Conservation (phyloP, 805 yeast species). For the Wickerhamiella occidentalis region DNA sequence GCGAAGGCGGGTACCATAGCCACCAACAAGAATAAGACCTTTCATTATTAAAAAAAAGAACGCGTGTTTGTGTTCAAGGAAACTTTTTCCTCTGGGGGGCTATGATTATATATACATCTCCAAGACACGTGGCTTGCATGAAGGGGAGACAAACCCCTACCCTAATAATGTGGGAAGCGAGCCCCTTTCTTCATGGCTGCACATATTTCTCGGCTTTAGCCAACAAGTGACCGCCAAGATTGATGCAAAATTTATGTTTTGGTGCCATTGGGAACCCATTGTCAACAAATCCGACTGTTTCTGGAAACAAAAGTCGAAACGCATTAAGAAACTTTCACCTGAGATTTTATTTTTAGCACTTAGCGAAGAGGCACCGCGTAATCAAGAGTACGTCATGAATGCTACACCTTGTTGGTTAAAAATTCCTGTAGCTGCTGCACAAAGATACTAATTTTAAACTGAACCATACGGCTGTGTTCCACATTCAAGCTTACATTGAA, state of each 20-base stretch:
- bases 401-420: background rate
- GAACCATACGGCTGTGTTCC: background rate
- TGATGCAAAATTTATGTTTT: background rate
- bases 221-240: background rate
- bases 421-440: no score
- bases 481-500: no score
- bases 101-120: background rate
- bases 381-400: background rate
- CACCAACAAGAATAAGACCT: conserved; percentile 40
- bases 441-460: no score
- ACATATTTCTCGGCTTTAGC: background rate
- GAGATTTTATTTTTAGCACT: background rate
- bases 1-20: conserved; percentile 99
- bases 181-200: background rate
- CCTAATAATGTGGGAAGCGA: background rate
- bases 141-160: conserved; percentile 3
- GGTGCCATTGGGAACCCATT: background rate
- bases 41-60: conserved; percentile 4
- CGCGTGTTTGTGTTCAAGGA: conserved; percentile 2
- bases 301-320: background rate
- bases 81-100: background rate
- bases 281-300: no score
- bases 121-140: conserved; percentile 11
- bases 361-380: background rate
- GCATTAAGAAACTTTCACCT: background rate